Evolutionary conservation across 1,284 basidiomycete species (phyloP), one percentile per base, ranked within the genome.

Genomic region (Ganoderma lingzhi): DNA sequence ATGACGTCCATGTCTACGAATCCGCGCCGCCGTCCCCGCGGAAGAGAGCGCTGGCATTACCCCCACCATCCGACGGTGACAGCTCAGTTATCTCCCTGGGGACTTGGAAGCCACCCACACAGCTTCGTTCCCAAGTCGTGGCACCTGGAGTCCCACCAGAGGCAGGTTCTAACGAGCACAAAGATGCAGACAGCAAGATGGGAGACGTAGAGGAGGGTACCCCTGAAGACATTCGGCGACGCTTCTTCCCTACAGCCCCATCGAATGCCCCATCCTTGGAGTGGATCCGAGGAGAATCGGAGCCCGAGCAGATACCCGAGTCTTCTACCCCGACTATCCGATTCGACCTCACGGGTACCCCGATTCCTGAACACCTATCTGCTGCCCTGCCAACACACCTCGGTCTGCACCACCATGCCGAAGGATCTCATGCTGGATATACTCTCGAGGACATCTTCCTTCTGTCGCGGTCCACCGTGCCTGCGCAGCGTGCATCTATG

Each of bases 371-470:
- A 0, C 78, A 84, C 1, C 71, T 88, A 2, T 86, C 88, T 1
- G 78, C 83, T 0, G 82, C 82, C 2, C 81, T 96, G 5, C 95
- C 95, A 0, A 92, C 92, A 0, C 91, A 96, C 80, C 85, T 96
- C 1, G 96, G 96, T 1, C 83, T 98, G 30, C 96, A 98, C 79
- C 96, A 98, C 78, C 96, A 98, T 70, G 89, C 94, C 0, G 93
- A 95, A 68, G 90, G 91, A 28, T 79, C 82, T 2, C 88, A 83
- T 71, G 96, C 96, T 0, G 97, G 96, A 0, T 98, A 98, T 79
- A 96, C 95, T 0, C 82, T 97, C 0, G 90, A 93, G 45, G 96
- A 98, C 71, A 86, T 98, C n/a, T 89, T 97, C 59, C 83, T 95
- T 60, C 86, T 97, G 3, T 90, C 91, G 1, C 85, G 94, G 64